Percentiles rank a stretch among this genome's conserved stretches.
phyloP scores from a whole-genome alignment of 257 asterid genomes.

The Petrea volubilis region DNA sequence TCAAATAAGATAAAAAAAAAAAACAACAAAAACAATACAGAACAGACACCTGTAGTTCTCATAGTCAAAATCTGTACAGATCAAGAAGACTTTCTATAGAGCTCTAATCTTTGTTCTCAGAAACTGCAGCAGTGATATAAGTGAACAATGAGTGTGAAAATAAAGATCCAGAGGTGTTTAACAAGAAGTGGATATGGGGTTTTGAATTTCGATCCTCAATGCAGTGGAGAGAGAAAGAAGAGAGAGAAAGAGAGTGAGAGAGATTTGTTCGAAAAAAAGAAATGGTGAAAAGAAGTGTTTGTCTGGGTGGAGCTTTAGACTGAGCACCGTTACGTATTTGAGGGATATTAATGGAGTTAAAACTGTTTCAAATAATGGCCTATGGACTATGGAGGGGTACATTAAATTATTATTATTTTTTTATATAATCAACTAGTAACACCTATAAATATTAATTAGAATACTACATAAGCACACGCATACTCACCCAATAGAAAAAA shows the following conservation, averaged over 20 bases:
- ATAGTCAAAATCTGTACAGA: slow-evolving; percentile 23
- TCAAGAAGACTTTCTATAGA: slow-evolving; percentile 10
- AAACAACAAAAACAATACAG: background rate
- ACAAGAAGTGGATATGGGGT: slow-evolving; percentile 27
- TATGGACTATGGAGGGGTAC: too few species aligned
- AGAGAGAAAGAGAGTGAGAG: slow-evolving; percentile 10
- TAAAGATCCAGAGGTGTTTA: slow-evolving; percentile 34
- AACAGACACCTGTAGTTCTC: slow-evolving; percentile 47
- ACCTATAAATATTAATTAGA: too few species aligned
- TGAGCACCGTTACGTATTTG: slow-evolving; percentile 26
- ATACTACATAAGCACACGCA: too few species aligned
- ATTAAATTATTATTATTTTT: too few species aligned
- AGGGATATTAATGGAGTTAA: too few species aligned
- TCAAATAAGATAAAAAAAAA: background rate
- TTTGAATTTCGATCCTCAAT: slow-evolving; percentile 39
- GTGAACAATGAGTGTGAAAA: background rate
- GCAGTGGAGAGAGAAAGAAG: slow-evolving; percentile 14
- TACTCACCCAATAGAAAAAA: too few species aligned
- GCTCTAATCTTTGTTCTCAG: slow-evolving; percentile 21
- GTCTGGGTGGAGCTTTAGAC: slow-evolving; percentile 16
- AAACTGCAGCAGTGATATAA: slow-evolving; percentile 7
- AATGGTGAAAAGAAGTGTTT: slow-evolving; percentile 15
- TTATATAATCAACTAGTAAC: too few species aligned
- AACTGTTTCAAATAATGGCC: too few species aligned
- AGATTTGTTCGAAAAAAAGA: slow-evolving; percentile 19